Evolutionary conservation across 2,329 filamentous ascomycete genomes (phyloP).

Genomic region (Rasamsonia emersonii): DNA sequence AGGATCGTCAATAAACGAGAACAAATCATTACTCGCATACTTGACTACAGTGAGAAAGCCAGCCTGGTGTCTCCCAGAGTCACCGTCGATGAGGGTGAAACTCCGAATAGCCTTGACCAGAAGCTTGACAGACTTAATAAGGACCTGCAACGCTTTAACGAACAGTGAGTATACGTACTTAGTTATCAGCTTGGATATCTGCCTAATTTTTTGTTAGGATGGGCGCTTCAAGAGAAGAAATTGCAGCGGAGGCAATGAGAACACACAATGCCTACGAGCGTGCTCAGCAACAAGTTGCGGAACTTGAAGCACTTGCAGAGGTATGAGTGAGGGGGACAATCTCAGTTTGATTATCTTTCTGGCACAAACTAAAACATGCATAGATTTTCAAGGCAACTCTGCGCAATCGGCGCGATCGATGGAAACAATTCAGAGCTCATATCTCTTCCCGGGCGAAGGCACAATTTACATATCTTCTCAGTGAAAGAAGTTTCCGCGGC

Average conservation of each 20-base stretch:
- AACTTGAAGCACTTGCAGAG: constrained; percentile 28
- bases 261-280: constrained; percentile 27
- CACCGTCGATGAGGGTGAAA: constrained; percentile 57
- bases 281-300: constrained; percentile 29
- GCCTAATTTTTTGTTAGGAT: constrained; percentile 32
- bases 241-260: constrained; percentile 41
- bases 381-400: constrained; percentile 54
- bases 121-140: constrained; percentile 45
- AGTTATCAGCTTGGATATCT: background rate
- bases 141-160: constrained; percentile 51
- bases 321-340: constrained; percentile 21
- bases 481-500: constrained; percentile 81
- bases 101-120: constrained; percentile 41
- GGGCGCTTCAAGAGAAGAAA: constrained; percentile 58
- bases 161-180: constrained; percentile 28
- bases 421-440: constrained; percentile 69
- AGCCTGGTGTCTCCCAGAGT: constrained; percentile 49
- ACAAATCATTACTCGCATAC: constrained; percentile 40
- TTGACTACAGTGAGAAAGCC: constrained; percentile 50
- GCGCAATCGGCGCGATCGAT: constrained; percentile 61
- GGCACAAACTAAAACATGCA: constrained; percentile 1
- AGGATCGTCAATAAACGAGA: constrained; percentile 42
- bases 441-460: constrained; percentile 81
- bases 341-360: constrained; percentile 10
- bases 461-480: constrained; percentile 80